Percentiles rank a stretch among this genome's conserved stretches.
phyloP scores from a whole-genome alignment of 176 grass and related monocot species.

The Puya raimondii region DNA sequence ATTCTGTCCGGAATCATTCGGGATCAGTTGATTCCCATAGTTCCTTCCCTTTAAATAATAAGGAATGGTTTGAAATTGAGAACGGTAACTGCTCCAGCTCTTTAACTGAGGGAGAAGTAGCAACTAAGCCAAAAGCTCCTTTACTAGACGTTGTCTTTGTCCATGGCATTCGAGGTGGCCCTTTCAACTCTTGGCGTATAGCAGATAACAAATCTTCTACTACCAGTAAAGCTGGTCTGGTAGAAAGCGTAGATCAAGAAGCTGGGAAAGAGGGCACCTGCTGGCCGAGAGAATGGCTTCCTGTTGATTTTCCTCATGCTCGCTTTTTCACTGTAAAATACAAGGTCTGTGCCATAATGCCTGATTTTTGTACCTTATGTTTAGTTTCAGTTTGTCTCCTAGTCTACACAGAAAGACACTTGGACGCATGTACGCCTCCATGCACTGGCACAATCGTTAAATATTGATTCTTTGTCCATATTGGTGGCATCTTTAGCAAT shows the following conservation, averaged over 20 bases:
- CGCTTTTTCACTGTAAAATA: constrained; percentile 84
- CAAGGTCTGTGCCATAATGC: constrained; percentile 55
- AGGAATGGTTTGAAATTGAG: background rate
- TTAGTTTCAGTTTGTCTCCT: background rate
- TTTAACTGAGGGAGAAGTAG: constrained; percentile 8
- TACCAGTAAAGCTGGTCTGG: constrained; percentile 74
- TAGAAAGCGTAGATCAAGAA: constrained; percentile 90
- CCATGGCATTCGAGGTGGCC: constrained; percentile 83
- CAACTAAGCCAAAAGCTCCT: constrained; percentile 16
- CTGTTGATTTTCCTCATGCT: constrained; percentile 79
- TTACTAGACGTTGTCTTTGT: constrained; percentile 82
- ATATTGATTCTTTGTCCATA: background rate
- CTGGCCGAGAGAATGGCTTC: constrained; percentile 97
- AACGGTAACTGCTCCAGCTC: constrained; percentile 20
- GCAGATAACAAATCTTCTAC: constrained; percentile 96
- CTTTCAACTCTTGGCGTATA: constrained; percentile 98
- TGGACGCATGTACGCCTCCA: too few relatives aligned
- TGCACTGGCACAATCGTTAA: too few relatives aligned
- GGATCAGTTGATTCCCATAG: background rate
- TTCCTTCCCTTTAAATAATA: constrained; percentile 7
- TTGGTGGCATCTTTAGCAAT: background rate
- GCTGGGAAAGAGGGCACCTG: constrained; percentile 94
- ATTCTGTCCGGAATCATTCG: constrained; percentile 34
- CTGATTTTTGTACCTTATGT: background rate
- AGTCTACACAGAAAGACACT: too few relatives aligned